Base-by-base conservation (phyloP, 352 stramenopile genomes). In the Globisporangium recalcitrans region DNA sequence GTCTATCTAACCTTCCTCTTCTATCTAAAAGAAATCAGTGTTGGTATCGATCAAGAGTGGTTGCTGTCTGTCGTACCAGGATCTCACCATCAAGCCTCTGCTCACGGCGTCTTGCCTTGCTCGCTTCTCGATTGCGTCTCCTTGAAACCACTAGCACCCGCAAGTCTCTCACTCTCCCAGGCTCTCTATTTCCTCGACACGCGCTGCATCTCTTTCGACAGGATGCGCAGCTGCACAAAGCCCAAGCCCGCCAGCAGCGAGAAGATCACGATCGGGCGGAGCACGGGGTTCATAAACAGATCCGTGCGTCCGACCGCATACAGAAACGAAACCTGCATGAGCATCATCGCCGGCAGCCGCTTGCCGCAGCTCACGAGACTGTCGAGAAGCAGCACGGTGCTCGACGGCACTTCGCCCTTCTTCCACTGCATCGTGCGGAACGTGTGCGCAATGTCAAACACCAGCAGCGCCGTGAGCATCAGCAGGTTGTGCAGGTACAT, bases 281-380 rank as follows among this genome's bases (percentile, higher is more conserved):
- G 65, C 66, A 93, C 83, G 1, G 83, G 83, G 69, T 93, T 90
- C 70, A 75, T 71, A 58, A 93, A 88, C 72, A 67, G 75, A 65
- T 93, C 83, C 0, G 77, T 90, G 22, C 79, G 79, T 0, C 78
- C 80, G 16, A 87, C 63, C 49, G 81, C 68, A 69, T 83, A 85
- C 7, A 92, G 74, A 53, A 90, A 80, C 56, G 76, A 47, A 16
- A 79, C 47, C 62, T 90, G 79, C 13, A 76, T 59, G 4, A 71
- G 36, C 22, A 90, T 32, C 21, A 92, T 63, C 55, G 76, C 38
- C 19, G 79, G 80, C 22, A 92, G 52, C 29, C 77, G 75, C 65
- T 78, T 77, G 48, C 69, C 38, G 65, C 79, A 85, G 49, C 68
- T 75, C 59, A 71, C 72, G 32, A 90, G 61, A 10, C 73, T 75